Percentiles rank a stretch among this genome's conserved stretches.
phyloP scores from a whole-genome alignment of 495 filamentous ascomycete species.

The Opeltia flavorubescens region DNA sequence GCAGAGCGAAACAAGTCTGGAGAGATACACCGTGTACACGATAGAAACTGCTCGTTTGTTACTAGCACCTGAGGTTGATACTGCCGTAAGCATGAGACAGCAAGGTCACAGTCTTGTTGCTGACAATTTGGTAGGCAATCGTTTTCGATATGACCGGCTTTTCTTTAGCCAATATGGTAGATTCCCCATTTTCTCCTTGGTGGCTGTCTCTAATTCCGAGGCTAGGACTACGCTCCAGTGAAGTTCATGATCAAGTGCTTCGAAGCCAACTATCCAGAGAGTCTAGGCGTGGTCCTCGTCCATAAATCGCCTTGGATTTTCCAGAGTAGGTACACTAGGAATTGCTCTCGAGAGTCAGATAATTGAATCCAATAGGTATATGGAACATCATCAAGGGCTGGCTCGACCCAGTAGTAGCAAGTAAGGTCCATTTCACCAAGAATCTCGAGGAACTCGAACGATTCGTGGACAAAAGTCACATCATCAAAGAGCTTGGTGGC shows the following conservation, averaged over 20 bases:
- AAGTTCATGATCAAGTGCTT: slow-evolving; percentile 99
- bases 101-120: neutral
- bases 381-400: slow-evolving; percentile 89
- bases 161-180: slow-evolving; percentile 85
- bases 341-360: neutral
- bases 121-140: slow-evolving; percentile 43
- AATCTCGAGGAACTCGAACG: slow-evolving; percentile 61
- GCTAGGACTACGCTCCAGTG: slow-evolving; percentile 81
- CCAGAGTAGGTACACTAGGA: slow-evolving; percentile 45
- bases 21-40: slow-evolving; percentile 81
- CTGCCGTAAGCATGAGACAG: slow-evolving; percentile 51
- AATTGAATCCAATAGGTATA: slow-evolving; percentile 35
- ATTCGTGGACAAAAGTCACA: slow-evolving; percentile 56
- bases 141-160: slow-evolving; percentile 95
- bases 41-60: slow-evolving; percentile 88
- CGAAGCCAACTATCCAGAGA: slow-evolving; percentile 96
- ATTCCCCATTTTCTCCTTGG: slow-evolving; percentile 4
- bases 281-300: slow-evolving; percentile 79
- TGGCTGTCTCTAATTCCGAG: neutral
- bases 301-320: slow-evolving; percentile 97
- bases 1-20: slow-evolving; percentile 65
- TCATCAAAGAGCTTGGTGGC: slow-evolving; percentile 70
- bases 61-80: slow-evolving; percentile 68
- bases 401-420: slow-evolving; percentile 92
- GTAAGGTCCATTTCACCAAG: slow-evolving; percentile 91